Evolutionary conservation across 805 yeast species (phyloP), one percentile per base, ranked within the genome.

Genomic region (Cyberlindnera samutprakarnensis): DNA sequence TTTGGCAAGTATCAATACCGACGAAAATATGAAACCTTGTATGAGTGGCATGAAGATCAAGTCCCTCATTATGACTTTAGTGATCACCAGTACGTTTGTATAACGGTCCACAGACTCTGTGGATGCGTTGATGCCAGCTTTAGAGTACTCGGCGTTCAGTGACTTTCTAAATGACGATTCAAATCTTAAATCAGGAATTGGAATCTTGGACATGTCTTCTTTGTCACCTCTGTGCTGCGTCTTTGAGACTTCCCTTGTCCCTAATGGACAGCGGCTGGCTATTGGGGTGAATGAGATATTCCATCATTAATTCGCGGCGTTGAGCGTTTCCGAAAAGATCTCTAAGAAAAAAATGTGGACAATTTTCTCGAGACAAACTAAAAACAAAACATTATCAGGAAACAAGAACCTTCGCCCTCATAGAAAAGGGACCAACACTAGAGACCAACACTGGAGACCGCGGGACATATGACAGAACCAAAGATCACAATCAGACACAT

Each of bases 401-500:
- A n/a, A n/a, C n/a, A n/a, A n/a, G n/a, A n/a, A n/a, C n/a, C n/a
- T n/a, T n/a, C n/a, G n/a, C n/a, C n/a, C n/a, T n/a, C n/a, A n/a
- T n/a, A n/a, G n/a, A n/a, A n/a, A n/a, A n/a, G n/a, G n/a, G n/a
- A n/a, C n/a, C n/a, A n/a, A n/a, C n/a, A n/a, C n/a, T n/a, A n/a
- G n/a, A n/a, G n/a, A n/a, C n/a, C n/a, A n/a, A n/a, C n/a, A n/a
- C n/a, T n/a, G n/a, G n/a, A n/a, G n/a, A n/a, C n/a, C n/a, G n/a
- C n/a, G n/a, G n/a, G n/a, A n/a, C n/a, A n/a, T n/a, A n/a, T n/a
- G 9, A 27, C 19, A 23, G 30, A 36, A 28, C 95, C 96, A 14
- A 76, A 81, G 44, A 83, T 92, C 42, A 86, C 90, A 28, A 90
- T 92, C 55, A 77, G 96, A 59, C 78, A 78, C 51, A 77, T 90